Evolutionary conservation across 495 filamentous ascomycete species (phyloP), one percentile per base, ranked within the genome.

Genomic region (Penicillium taxi): DNA sequence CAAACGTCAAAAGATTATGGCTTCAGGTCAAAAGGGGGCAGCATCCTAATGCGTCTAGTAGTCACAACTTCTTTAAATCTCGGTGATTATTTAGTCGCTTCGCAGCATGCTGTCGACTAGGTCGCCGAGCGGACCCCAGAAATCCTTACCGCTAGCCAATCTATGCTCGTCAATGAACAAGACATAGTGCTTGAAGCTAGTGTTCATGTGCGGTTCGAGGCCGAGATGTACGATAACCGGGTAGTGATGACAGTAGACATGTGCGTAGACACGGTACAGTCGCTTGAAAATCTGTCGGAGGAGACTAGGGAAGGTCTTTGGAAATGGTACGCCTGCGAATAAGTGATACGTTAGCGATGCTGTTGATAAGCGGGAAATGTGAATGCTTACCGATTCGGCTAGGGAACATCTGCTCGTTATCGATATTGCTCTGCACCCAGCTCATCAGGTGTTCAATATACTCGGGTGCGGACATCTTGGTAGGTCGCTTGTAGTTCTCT

Each of bases 211-310:
- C 22, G 91, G 88, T 64, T 98, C 91, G 38, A 98, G 74, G 19
- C 91, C 91, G 18, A 98, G 77, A 47, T 95, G 88, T 20, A 94
- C 81, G 34, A 98, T 81, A 28, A 98, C 91, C 11, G 88, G 88
- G 63, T 98, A 98, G 66, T 98, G 91, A 61, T 98, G 91, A 73
- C 91, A 98, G 74, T 98, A 98, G 50, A 98, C 95, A 62, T 98
- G 91, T 24, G 91, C 91, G 63, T 98, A 98, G 34, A 98, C 90
- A 40, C 91, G 84, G 64, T 96, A 98, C 60, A 98, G 79, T 47
- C 91, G 83, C 72, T 98, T 98, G 75, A 96, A 95, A 48, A 98
- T 81, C 67, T 94, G 87, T 36, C 86, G 82, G 30, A 95, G 75
- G 35, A 91, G 77, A 41, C 78, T 68, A 23, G 85, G 79, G 64